These are phyloP conservation scores for Stephania yunnanensis DNA, from an alignment of 164 flowering plant genomes.

Conservation along the genomic window DNA sequence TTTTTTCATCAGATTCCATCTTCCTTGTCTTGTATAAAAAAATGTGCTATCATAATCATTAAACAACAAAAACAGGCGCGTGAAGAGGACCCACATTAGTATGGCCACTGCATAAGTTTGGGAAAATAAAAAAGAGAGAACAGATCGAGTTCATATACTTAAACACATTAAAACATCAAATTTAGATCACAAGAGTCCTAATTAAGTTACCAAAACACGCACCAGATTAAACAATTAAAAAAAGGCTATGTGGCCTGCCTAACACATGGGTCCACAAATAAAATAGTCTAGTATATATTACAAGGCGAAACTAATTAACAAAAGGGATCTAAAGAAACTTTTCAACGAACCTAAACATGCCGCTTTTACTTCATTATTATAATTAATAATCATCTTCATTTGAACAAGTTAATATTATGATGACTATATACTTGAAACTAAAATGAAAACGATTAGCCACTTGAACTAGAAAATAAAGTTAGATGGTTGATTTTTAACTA, in stretches of 20 bases:
- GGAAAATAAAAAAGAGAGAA: neutral
- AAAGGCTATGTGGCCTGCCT: neutral
- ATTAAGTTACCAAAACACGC: neutral
- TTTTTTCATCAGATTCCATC: neutral
- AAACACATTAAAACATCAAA: neutral
- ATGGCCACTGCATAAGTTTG: neutral
- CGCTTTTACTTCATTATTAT: too few species aligned
- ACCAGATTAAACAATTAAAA: neutral
- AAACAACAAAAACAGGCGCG: neutral
- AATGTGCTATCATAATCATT: neutral
- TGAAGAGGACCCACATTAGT: neutral
- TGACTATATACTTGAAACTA: neutral
- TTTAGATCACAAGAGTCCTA: neutral
- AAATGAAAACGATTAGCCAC: neutral
- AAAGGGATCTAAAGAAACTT: too few species aligned
- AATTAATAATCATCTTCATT: neutral
- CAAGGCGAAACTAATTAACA: too few species aligned
- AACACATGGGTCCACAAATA: neutral
- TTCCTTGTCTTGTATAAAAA: neutral
- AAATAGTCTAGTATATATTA: too few species aligned
- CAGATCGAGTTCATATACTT: neutral
- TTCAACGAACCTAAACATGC: too few species aligned
- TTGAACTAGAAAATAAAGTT: neutral
- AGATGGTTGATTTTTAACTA: too few species aligned
- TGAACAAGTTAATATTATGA: neutral